These are phyloP conservation scores for Pisolithus sp. DNA, from an alignment of 768 basidiomycete genomes.

Conservation along the genomic window DNA sequence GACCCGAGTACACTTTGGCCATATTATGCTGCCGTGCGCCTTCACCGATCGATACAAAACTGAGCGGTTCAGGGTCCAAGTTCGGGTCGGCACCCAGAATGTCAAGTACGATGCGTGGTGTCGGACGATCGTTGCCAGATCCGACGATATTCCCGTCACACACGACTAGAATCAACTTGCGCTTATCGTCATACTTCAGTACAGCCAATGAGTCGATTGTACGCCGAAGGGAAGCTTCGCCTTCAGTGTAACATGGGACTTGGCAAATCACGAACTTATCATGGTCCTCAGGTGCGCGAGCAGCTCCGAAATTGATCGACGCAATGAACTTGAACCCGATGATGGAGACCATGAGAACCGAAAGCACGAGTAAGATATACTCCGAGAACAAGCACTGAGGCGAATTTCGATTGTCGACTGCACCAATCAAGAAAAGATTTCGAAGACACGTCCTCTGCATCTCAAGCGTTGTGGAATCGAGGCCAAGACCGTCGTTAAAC, in stretches of 20 bases:
- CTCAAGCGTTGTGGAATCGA: constrained; percentile 54
- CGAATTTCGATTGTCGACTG: constrained; percentile 87
- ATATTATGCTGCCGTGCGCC: constrained; percentile 96
- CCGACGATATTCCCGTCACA: constrained; percentile 99
- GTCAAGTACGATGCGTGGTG: constrained; percentile 93
- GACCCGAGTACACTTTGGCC: constrained; percentile 94
- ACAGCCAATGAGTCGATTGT: constrained; percentile 94
- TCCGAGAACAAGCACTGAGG: constrained; percentile 88
- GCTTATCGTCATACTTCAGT: constrained; percentile 97
- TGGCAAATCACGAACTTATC: constrained; percentile 98
- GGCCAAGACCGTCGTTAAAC: constrained; percentile 48
- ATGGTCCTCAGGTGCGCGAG: constrained; percentile 86
- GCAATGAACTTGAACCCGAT: constrained; percentile 97
- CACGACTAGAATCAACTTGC: constrained; percentile 86
- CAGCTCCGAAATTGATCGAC: constrained; percentile 74
- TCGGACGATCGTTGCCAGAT: constrained; percentile 92
- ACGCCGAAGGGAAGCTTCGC: constrained; percentile 71
- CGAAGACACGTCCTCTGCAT: constrained; percentile 85
- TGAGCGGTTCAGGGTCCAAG: constrained; percentile 88
- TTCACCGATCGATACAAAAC: constrained; percentile 90
- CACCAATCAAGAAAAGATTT: constrained; percentile 88
- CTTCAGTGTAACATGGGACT: constrained; percentile 98
- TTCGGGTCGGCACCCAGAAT: constrained; percentile 93
- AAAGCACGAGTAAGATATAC: constrained; percentile 85
- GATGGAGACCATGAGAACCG: constrained; percentile 87